Conservation (phyloP, 305 asterid species). For the Solanum aculeatissimum region DNA sequence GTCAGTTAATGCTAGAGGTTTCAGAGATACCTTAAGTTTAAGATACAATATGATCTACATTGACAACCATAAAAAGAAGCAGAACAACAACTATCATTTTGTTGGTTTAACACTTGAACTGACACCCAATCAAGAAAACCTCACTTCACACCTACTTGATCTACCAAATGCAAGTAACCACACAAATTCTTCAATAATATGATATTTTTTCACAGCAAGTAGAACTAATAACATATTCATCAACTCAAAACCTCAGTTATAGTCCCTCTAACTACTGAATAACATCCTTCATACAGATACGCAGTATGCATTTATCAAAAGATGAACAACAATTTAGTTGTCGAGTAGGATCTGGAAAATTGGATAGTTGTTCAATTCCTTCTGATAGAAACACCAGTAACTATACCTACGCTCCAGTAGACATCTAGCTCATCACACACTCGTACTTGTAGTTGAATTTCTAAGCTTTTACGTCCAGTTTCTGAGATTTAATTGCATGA, state of each 20-base stretch:
- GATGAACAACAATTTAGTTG: not conserved
- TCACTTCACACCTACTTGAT: not conserved
- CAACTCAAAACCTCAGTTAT: not conserved
- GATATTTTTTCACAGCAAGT: not conserved
- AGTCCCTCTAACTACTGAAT: not conserved
- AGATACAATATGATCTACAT: not conserved
- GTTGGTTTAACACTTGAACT: not conserved
- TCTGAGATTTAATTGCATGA: not conserved
- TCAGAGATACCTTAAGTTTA: not conserved
- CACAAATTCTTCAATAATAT: not conserved
- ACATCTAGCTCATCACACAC: not conserved
- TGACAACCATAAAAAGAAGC: not conserved
- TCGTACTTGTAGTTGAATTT: not conserved
- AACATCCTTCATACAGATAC: not conserved
- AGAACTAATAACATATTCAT: not conserved
- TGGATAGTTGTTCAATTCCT: not conserved
- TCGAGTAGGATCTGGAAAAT: not conserved
- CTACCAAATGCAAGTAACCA: not conserved
- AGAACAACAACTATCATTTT: not conserved
- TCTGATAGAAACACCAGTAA: not conserved
- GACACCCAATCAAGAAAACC: not conserved
- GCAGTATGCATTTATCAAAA: not conserved
- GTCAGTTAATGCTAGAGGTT: not conserved
- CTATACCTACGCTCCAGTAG: not conserved
- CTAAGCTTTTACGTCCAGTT: not conserved